Percentiles rank a stretch among this genome's conserved stretches.
Evolutionary conservation across 306 rosid species (phyloP).

Genomic region (barrel medic (Medicago truncatula)): DNA sequence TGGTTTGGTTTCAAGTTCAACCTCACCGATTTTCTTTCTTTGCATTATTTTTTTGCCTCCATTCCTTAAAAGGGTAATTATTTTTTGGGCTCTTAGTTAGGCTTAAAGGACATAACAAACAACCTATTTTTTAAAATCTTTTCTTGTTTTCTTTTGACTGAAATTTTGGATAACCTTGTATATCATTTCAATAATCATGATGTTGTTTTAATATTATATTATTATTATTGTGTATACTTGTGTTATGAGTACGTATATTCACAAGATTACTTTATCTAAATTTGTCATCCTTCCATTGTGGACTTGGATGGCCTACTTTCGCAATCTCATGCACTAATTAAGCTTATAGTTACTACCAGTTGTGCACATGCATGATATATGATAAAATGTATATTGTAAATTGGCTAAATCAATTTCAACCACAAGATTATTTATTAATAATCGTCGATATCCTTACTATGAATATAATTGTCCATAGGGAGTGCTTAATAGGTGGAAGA

Average conservation of each 20-base stretch:
- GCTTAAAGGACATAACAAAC: slow-evolving; percentile 19
- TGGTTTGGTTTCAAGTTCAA: neutral
- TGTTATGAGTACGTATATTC: too few relatives aligned
- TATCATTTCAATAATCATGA: neutral
- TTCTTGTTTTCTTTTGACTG: slow-evolving; percentile 28
- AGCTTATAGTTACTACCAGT: neutral
- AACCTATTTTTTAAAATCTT: slow-evolving; percentile 12
- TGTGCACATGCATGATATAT: neutral
- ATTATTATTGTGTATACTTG: neutral
- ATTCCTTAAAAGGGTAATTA: neutral
- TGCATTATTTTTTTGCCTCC: neutral
- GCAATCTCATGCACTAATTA: neutral
- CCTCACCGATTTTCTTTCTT: slow-evolving; percentile 23
- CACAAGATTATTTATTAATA: neutral
- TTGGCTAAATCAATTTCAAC: neutral
- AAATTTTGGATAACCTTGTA: slow-evolving; percentile 9
- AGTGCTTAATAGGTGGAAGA: neutral
- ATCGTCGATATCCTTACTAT: neutral
- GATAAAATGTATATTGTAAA: neutral
- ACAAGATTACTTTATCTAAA: too few relatives aligned
- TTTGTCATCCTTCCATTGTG: neutral
- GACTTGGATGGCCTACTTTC: slow-evolving; percentile 4
- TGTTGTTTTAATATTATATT: neutral
- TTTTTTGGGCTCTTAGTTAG: slow-evolving; percentile 24
- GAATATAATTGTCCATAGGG: neutral